Evolutionary conservation across 305 asterid species (phyloP).

Genomic region (Vinca major): DNA sequence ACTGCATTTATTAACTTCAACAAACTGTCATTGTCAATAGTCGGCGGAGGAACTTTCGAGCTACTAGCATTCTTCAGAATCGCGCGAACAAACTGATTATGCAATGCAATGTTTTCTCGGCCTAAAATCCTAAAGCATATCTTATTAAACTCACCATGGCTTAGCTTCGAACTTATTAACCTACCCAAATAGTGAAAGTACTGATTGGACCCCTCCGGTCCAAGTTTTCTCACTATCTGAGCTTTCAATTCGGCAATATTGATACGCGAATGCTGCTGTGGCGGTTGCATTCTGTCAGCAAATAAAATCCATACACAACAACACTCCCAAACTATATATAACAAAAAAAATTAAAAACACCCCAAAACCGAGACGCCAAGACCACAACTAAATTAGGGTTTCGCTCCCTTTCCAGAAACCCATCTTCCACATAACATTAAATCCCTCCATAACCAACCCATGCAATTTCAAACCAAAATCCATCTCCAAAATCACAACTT

Average conservation of each 20-base stretch:
- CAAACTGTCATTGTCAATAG: constrained; percentile 28
- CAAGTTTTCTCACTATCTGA: constrained; percentile 62
- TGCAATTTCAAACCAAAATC: constrained; percentile 35
- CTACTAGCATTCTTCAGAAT: constrained; percentile 58
- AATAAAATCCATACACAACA: constrained; percentile 45
- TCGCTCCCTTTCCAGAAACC: constrained; percentile 40
- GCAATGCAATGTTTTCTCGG: constrained; percentile 66
- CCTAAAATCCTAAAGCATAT: constrained; percentile 64
- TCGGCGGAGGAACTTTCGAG: constrained; percentile 52
- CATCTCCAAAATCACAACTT: constrained; percentile 41
- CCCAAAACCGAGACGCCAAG: constrained; percentile 17
- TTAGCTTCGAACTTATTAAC: constrained; percentile 61
- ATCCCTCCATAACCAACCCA: constrained; percentile 29
- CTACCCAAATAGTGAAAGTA: constrained; percentile 63
- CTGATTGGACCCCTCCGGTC: constrained; percentile 66
- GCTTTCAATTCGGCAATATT: constrained; percentile 68
- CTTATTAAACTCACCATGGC: constrained; percentile 66
- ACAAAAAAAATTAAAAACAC: constrained; percentile 22
- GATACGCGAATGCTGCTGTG: constrained; percentile 63
- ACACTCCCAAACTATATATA: constrained; percentile 18
- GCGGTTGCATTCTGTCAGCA: constrained; percentile 60
- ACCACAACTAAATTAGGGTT: constrained; percentile 49
- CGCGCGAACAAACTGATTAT: constrained; percentile 69
- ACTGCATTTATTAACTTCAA: constrained; percentile 23
- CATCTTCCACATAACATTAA: constrained; percentile 36